Evolutionary conservation across 768 basidiomycete genomes (phyloP), one percentile per base, ranked within the genome.

Genomic region (Clavaria fumosa): DNA sequence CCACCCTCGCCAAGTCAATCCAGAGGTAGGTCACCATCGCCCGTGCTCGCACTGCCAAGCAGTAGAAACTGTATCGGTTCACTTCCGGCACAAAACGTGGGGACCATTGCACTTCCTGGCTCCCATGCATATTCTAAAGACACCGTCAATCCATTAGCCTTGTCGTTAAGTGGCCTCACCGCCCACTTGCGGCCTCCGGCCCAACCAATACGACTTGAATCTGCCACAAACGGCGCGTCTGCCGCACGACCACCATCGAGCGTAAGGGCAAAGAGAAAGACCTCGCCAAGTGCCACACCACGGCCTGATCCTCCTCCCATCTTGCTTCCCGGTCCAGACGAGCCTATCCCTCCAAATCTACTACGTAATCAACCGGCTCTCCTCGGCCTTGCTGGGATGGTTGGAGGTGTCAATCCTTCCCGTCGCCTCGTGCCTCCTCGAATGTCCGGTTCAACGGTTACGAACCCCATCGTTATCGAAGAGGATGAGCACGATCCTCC

Each of bases 31-130:
- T 77, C 75, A 60, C 70, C 70, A 41, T 72, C 72, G 43, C 58
- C 75, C 53, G 75, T 75, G 37, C 62, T 79, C 34, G 73, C 76
- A 49, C n/a, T n/a, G n/a, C n/a, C n/a, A n/a, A n/a, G n/a, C n/a
- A 61, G 66, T 49, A 49, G 45, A 41, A 46, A 43, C 43, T 47
- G 51, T 45, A 45, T n/a, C n/a, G n/a, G n/a, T n/a, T n/a, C 45
- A 50, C 49, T 50, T 57, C 57, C 62, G 59, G 60, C 67, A 75
- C 69, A 80, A 79, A 84, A 86, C 72, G 83, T 86, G 82, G 82
- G 81, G 82, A 78, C 82, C 80, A 84, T 84, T 85, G 83, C 83
- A 85, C 83, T 85, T 82, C 80, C 80, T 84, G 83, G 82, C 73
- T 81, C 80, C 81, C 82, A 79, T 65, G 67, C 63, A 59, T 66